Percentiles rank a stretch among this genome's conserved stretches.
Evolutionary conservation across 495 filamentous ascomycete genomes (phyloP).

Genomic region (Penicillium paradoxum): DNA sequence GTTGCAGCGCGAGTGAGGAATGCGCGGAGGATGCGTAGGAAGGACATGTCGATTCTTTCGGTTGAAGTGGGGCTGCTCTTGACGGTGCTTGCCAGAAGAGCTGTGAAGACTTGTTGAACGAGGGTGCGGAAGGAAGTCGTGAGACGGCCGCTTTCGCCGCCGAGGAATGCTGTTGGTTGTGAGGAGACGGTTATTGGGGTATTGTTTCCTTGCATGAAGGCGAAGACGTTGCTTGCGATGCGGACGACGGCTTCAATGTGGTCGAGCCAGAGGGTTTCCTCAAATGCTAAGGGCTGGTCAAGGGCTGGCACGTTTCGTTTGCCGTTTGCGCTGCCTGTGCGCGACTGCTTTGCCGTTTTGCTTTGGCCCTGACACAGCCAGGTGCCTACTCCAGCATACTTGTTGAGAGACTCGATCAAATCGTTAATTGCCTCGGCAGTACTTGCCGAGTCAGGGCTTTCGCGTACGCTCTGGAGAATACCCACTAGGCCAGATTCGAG

Average conservation of each 20-base stretch:
- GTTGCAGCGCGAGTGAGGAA: constrained; percentile 81
- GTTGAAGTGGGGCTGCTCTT: constrained; percentile 28
- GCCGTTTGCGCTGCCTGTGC: constrained; percentile 32
- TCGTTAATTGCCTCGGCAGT: constrained; percentile 50
- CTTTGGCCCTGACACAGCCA: constrained; percentile 95
- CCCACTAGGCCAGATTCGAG: constrained; percentile 76
- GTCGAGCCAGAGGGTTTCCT: constrained; percentile 86
- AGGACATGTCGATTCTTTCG: constrained; percentile 60
- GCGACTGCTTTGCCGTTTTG: constrained; percentile 49
- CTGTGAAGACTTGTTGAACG: constrained; percentile 87
- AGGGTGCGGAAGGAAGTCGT: constrained; percentile 63
- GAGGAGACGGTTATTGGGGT: constrained; percentile 12
- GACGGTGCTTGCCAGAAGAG: constrained; percentile 68
- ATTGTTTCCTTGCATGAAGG: constrained; percentile 27
- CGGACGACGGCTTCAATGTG: constrained; percentile 80
- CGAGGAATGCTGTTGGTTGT: constrained; percentile 5
- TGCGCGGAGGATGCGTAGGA: constrained; percentile 82
- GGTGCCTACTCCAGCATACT: constrained; percentile 83
- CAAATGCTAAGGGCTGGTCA: constrained; percentile 62
- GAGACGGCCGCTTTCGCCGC: constrained; percentile 40
- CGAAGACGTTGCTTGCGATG: constrained; percentile 62
- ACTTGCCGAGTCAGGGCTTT: constrained; percentile 50
- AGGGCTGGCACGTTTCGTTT: constrained; percentile 33
- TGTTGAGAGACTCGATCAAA: constrained; percentile 72
- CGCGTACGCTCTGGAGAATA: constrained; percentile 53